Evolutionary conservation across 306 rosid genomes (phyloP).

Genomic region (Acacia crassicarpa): DNA sequence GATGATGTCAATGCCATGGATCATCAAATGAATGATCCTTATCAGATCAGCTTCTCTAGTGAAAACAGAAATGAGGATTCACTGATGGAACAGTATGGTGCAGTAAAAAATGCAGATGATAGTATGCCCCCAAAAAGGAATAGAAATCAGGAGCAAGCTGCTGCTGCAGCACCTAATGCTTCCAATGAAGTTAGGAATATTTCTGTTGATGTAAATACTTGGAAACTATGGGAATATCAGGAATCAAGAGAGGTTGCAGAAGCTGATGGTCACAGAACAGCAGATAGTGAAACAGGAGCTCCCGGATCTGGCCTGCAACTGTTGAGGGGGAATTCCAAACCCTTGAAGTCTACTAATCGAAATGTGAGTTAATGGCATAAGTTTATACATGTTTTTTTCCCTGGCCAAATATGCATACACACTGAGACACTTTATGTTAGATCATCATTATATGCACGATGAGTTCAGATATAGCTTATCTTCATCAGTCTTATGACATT

Average conservation of each 20-base stretch:
- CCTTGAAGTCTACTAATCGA: slow-evolving; percentile 48
- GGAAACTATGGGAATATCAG: slow-evolving; percentile 71
- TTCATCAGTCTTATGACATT: slow-evolving; percentile 27
- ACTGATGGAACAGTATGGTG: slow-evolving; percentile 46
- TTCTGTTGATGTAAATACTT: slow-evolving; percentile 66
- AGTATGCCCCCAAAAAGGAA: slow-evolving; percentile 35
- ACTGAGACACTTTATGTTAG: neutral
- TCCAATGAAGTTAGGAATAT: slow-evolving; percentile 63
- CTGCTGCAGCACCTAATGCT: slow-evolving; percentile 41
- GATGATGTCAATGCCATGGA: slow-evolving; percentile 48
- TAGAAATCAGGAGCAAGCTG: slow-evolving; percentile 51
- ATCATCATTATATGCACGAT: neutral
- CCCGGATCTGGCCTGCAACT: slow-evolving; percentile 46
- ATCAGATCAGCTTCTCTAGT: slow-evolving; percentile 55
- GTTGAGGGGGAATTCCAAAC: slow-evolving; percentile 45
- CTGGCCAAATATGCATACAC: neutral
- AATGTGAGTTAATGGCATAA: slow-evolving; percentile 53
- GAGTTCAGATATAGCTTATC: neutral
- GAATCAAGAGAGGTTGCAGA: slow-evolving; percentile 56
- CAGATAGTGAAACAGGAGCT: slow-evolving; percentile 39
- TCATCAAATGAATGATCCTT: slow-evolving; percentile 42
- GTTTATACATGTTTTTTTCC: neutral
- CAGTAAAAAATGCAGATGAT: slow-evolving; percentile 53
- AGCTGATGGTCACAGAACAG: slow-evolving; percentile 43
- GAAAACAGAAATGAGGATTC: slow-evolving; percentile 54